A percentile compares a stretch with the other conserved stretches of the same genome.
These are phyloP conservation scores for Tuber calosporum DNA, from an alignment of 495 filamentous ascomycete genomes.

Conservation along the genomic window DNA sequence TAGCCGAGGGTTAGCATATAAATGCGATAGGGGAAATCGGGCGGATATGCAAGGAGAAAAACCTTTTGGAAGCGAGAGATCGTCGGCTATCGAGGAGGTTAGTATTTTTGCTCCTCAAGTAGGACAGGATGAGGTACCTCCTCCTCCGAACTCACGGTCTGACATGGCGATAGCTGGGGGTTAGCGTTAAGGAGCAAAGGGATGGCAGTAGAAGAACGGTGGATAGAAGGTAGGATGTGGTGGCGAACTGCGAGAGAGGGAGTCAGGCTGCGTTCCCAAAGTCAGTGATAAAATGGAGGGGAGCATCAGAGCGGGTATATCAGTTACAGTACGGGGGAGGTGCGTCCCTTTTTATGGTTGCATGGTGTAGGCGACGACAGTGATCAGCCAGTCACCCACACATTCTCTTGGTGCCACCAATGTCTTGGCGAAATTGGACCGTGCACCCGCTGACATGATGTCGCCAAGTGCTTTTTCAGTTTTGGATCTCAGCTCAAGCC, in stretches of 20 bases:
- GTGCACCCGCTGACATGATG: background rate
- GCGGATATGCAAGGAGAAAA: conserved; percentile 5
- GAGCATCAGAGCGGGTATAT: background rate
- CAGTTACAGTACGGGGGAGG: background rate
- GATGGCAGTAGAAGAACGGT: conserved; percentile 4
- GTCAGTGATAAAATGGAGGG: background rate
- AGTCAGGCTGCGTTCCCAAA: conserved; percentile 5
- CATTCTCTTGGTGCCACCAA: background rate
- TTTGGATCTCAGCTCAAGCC: background rate
- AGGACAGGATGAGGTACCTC: conserved; percentile 35
- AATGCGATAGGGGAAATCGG: background rate
- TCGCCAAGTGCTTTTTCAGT: background rate
- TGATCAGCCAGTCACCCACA: background rate
- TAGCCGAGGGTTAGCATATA: conserved; percentile 39
- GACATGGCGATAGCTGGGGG: conserved; percentile 57
- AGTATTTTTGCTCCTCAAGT: conserved; percentile 11
- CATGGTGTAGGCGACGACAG: background rate
- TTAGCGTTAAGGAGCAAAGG: conserved; percentile 14
- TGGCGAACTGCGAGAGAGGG: background rate
- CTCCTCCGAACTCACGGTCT: conserved; percentile 71
- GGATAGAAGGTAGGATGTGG: conserved; percentile 8
- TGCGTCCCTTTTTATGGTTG: conserved; percentile 1
- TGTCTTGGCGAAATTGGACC: background rate
- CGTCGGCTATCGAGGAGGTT: conserved; percentile 56
- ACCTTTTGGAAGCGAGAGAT: conserved; percentile 93